Evolutionary conservation across 192 early-diverging fungal species (phyloP), one percentile per base, ranked within the genome.

Genomic region (Backusella westeae): DNA sequence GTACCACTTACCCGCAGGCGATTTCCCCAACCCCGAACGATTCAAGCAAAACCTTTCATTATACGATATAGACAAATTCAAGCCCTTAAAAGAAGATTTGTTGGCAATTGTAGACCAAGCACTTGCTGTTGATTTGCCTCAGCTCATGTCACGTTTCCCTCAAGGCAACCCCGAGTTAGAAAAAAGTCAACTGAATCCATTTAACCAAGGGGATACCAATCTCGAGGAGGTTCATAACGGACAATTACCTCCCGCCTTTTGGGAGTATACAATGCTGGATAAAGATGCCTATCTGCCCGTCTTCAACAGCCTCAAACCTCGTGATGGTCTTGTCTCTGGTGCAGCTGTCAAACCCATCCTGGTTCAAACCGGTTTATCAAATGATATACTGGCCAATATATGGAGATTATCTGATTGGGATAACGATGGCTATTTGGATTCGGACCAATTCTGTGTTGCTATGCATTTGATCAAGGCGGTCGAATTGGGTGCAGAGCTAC

Each of bases 31-130:
- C 76, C 84, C 90, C 7, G 89, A 92, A 38, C 86, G 83, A 35
- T 94, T 95, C 82, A 87, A 87, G 67, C 83, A 87, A 65, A 93
- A 90, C 36, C 77, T 96, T 6, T 71, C 88, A 38, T 79, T 87
- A 32, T 94, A 93, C 81, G 94, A 97, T 72, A 86, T 95, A 32
- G 94, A 94, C 41, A 92, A 92, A 69, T 95, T 97, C 72, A 88
- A 90, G 71, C 91, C 90, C 73, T 75, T 96, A 69, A 92, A 90
- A 77, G 86, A 90, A 44, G 90, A 91, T 35, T 84, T 95, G 21
- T 70, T 96, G 34, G 71, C 76, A 19, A 79, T 53, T 9, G 91
- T 91, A 0, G 94, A 97, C 63, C 91, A 94, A n/a, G 95, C 94
- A 19, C 83, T 96, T 5, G 79, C 90, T 0, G 56, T 81, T 5